Base-by-base conservation (phyloP, 2,329 filamentous ascomycete species). In the Massarina eburnea region DNA sequence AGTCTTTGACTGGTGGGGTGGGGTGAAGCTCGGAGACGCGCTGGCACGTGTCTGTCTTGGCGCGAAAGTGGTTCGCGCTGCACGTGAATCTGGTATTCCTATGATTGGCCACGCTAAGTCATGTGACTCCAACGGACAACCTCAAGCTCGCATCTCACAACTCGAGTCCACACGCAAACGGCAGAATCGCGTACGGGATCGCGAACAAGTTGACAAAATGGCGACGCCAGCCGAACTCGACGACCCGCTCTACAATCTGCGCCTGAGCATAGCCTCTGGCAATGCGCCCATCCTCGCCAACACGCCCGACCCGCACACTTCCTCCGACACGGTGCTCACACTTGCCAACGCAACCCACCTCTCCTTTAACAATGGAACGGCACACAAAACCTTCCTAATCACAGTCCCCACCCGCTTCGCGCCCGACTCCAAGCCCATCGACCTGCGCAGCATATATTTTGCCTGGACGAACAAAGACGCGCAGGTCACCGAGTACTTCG, bases 371-470 rank as follows among this genome's bases (percentile, higher is more conserved):
- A 59, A 80, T 80, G 39, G 68, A 75, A 42, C 50, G 21, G 79
- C 81, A 50, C 79, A 80, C 44, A 77, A 83, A 44, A 78, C 83
- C 5, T 79, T 95, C 47, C 77, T 86, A 1, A 81, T 96, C 55
- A 83, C 82, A 40, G 80, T 81, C 12, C 79, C 85, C 8, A 99
- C 94, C 57, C 89, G 94, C 60, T 97, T 97, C 76, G 80, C 88
- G 49, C 91, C 89, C 17, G 72, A 72, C 26, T 62, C 81, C 59
- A 77, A 79, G 45, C 80, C 86, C 4, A 85, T 96, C 61, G 89
- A 96, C 67, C 78, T 99, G 58, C 90, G 94, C 66, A 94, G 88
- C 68, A 92, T 96, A 72, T 96, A 92, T 76, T 96, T 97, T 67
- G 91, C 91, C 45, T 99, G 91, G 90, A 79, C 89, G 62, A 95